These are phyloP conservation scores for Colletotrichum horii DNA, from an alignment of 2,329 filamentous ascomycete species.

Conservation along the genomic window DNA sequence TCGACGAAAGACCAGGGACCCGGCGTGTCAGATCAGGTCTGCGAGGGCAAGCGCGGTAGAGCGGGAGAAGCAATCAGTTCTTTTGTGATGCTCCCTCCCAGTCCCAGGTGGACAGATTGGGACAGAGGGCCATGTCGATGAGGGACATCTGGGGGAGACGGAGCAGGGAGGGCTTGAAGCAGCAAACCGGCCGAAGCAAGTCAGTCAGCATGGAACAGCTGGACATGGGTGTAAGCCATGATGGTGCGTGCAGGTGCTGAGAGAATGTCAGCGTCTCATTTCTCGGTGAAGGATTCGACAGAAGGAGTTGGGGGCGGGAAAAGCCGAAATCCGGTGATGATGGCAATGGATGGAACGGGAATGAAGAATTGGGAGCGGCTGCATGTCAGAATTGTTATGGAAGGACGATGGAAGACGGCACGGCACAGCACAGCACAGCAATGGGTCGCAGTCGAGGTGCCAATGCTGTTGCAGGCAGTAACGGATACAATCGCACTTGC, in stretches of 20 bases:
- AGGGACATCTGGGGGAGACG: background rate
- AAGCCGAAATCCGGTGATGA: background rate
- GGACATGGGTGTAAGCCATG: background rate
- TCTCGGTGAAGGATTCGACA: background rate
- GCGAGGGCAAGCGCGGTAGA: background rate
- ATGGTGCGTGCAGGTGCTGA: background rate
- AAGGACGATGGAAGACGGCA: background rate
- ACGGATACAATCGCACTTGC: background rate
- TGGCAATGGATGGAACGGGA: background rate
- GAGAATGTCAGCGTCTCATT: background rate
- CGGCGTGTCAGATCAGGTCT: conserved; percentile 7
- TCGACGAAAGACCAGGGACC: background rate
- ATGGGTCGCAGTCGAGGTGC: background rate
- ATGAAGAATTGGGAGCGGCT: background rate
- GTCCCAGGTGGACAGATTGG: background rate
- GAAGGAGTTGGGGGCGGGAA: background rate
- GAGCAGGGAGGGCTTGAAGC: background rate
- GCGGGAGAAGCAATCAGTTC: background rate
- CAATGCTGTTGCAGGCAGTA: background rate
- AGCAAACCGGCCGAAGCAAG: background rate
- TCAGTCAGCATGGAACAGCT: background rate
- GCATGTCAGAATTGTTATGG: background rate
- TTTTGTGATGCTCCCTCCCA: background rate
- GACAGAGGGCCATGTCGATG: background rate
- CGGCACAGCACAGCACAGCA: background rate